Evolutionary conservation across 805 yeast species (phyloP).

Genomic region (Hanseniaspora lachancei): DNA sequence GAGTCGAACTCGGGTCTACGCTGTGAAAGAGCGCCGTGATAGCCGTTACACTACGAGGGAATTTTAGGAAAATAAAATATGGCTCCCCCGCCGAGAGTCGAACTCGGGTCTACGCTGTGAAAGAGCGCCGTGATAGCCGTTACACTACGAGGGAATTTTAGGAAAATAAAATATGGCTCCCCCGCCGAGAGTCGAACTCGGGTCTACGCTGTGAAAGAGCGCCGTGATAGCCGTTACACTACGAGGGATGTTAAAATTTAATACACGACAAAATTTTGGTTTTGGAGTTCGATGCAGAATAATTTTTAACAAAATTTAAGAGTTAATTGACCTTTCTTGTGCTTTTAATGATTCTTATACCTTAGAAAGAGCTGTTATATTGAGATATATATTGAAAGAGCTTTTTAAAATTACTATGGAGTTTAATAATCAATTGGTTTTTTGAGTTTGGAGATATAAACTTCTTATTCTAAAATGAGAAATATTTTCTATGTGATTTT

Average conservation of each 20-base stretch:
- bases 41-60: conserved; percentile 13
- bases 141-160: conserved; percentile 10
- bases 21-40: conserved; percentile 13
- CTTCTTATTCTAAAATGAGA: too few relatives aligned
- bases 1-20: conserved; percentile 13
- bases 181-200: conserved; percentile 4
- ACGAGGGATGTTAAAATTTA: not conserved
- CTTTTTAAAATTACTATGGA: too few relatives aligned
- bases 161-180: not conserved
- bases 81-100: conserved; percentile 13
- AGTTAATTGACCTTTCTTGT: too few relatives aligned
- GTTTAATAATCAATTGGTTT: too few relatives aligned
- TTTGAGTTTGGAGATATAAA: too few relatives aligned
- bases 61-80: not conserved
- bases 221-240: conserved; percentile 3
- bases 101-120: conserved; percentile 13
- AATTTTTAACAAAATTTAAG: too few relatives aligned
- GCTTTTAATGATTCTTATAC: too few relatives aligned
- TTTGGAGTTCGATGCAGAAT: too few relatives aligned
- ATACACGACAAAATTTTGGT: not conserved
- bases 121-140: conserved; percentile 13
- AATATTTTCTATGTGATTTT: too few relatives aligned
- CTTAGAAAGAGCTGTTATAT: too few relatives aligned
- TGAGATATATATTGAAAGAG: too few relatives aligned
- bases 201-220: conserved; percentile 3